Evolutionary conservation across 1,284 basidiomycete genomes (phyloP), one percentile per base, ranked within the genome.

Genomic region (Cryptococcus deneoformans): DNA sequence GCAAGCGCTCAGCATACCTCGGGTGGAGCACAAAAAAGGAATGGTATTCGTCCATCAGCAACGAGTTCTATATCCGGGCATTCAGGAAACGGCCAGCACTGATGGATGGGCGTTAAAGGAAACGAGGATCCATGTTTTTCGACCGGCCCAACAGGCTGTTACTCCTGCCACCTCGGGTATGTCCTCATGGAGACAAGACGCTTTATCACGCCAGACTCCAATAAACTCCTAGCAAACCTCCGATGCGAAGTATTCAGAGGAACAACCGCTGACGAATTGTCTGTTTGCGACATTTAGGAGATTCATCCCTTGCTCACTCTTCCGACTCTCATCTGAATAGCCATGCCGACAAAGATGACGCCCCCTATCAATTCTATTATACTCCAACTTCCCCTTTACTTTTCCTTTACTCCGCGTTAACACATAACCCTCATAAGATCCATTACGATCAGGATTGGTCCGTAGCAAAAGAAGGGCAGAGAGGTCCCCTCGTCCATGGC

Each of bases 401-500:
- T 24, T 92, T 92, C 79, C 85, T 89, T 9, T 92, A 88, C 78
- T 90, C 88, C 9, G 88, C 90, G 12, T 79, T 92, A 40, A 92
- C 86, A 57, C 90, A 70, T 65, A 76, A 78, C 59, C 69, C 61
- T 20, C n/a, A 42, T 10, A 70, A 69, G 56, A 74, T 78, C 45
- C 75, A 78, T 61, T 78, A 78, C 59, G 74, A 76, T 59, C 60
- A 58, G 8, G 56, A 85, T 34, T 90, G 86, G 69, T 83, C 87
- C 11, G 83, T 82, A 49, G 72, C 78, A 24, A 80, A 79, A n/a
- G 87, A 92, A 75, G 87, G 87, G 9, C 88, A 90, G 65, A 14
- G 46, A 85, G 88, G 89, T 75, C 84, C 88, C 12, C 82, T 92
- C 12, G 87, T 92, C 6, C 90, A 92, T 70, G 89, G 87, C 0